Base-by-base conservation (phyloP, 495 filamentous ascomycete species). In the Aspergillus bridgeri region DNA sequence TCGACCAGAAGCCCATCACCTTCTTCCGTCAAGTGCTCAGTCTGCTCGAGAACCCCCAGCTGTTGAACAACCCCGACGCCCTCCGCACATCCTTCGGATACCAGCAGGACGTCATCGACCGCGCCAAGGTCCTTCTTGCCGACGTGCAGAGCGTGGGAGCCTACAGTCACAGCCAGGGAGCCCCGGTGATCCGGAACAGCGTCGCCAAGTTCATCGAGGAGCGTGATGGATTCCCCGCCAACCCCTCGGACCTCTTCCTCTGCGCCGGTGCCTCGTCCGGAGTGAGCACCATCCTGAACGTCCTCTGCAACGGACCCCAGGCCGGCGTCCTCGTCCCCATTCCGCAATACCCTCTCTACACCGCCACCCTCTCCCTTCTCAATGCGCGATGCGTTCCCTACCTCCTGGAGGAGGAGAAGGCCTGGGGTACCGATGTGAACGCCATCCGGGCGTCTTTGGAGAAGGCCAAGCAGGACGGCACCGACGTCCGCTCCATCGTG, bases 1-100 rank as follows among this genome's bases (percentile, higher is more conserved):
- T 98, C 54, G 94, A 95, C 75, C 94, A 98, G 80, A 94, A 96
- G 80, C 94, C 94, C 63, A 91, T 98, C 67, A 98, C 93, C 62
- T 98, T 96, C 82, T 96, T 98, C 86, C 87, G 94, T 55, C 95
- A 98, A 76, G 95, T 98, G 11, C 81, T 96, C 67, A 96, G 91
- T 78, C 74, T 98, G 49, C 78, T 98, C 54, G 94, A 98, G 75
- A 91, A 97, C 78, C 94, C 94, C 3, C 60, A 73, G 46, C 78
- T 98, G 8, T 77, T 98, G 53, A 83, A 96, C 64, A 84, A 92
- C 58, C 81, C 89, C 64, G 84, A 92, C 60, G 84, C 70, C 22
- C 85, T 82, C 73, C 86, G 76, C 67, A 81, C 69, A 58, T 62
- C 70, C 18, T 77, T 96, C 53, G 89, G 87, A 59, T 97, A 96